These are phyloP conservation scores for Arthrobotrys iridis DNA, from an alignment of 2,329 filamentous ascomycete species.

Conservation along the genomic window DNA sequence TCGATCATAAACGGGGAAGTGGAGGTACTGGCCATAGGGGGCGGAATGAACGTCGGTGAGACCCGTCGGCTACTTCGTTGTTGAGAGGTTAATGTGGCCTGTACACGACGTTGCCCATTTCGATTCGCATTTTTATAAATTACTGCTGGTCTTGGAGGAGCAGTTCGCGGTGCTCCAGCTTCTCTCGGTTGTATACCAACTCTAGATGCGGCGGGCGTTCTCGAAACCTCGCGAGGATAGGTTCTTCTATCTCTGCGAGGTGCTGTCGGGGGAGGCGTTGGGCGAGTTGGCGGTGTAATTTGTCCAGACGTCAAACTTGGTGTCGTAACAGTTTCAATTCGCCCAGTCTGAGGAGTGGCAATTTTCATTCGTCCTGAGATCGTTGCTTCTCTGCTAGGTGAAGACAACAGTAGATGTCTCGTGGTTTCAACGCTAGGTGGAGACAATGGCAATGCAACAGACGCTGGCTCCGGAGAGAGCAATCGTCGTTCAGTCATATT, in stretches of 20 bases:
- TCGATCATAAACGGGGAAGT: neutral
- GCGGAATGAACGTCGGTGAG: constrained; percentile 7
- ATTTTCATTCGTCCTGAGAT: neutral
- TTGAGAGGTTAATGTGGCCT: neutral
- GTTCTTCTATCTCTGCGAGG: constrained; percentile 2
- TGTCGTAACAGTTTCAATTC: neutral
- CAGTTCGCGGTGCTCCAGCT: constrained; percentile 13
- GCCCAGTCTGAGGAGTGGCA: neutral
- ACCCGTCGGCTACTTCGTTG: neutral
- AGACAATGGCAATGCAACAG: neutral
- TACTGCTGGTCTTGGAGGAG: constrained; percentile 3
- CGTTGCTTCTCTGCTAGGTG: neutral
- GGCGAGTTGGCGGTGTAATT: constrained; percentile 26
- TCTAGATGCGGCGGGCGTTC: constrained; percentile 1
- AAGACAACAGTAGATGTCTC: neutral
- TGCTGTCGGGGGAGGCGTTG: constrained; percentile 26
- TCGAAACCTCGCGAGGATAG: neutral
- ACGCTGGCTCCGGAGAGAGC: constrained; percentile 1
- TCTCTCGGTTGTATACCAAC: neutral
- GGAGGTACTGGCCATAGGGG: neutral
- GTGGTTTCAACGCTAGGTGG: neutral
- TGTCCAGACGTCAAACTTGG: neutral
- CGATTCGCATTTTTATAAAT: neutral
- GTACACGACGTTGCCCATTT: neutral
- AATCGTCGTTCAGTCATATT: neutral